Conservation (phyloP, 371 early-diverging fungal genomes). For the Mucor sp. region DNA sequence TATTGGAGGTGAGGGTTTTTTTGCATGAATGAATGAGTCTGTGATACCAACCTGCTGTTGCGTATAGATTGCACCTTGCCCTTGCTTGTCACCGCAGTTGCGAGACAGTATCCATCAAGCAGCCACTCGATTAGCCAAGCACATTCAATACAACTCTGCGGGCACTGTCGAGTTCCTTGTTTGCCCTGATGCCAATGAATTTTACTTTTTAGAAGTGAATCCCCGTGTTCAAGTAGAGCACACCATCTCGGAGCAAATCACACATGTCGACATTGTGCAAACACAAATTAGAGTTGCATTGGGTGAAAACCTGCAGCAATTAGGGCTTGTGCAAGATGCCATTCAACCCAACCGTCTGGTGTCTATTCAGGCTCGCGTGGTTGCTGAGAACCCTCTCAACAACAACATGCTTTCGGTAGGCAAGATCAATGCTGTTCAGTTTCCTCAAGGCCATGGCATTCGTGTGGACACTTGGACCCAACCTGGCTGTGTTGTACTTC, state of each 20-base stretch:
- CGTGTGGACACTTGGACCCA: constrained; percentile 50
- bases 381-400: constrained; percentile 44
- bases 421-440: constrained; percentile 23
- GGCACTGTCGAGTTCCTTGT: constrained; percentile 89
- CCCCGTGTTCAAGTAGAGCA: constrained; percentile 38
- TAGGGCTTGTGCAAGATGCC: constrained; percentile 19
- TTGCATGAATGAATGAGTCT: neutral
- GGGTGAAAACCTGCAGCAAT: constrained; percentile 23
- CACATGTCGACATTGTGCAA: constrained; percentile 77
- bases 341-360: constrained; percentile 22
- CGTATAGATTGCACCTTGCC: constrained; percentile 41
- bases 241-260: constrained; percentile 87
- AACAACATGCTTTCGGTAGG: constrained; percentile 46
- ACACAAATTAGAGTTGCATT: constrained; percentile 39
- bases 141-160: constrained; percentile 40
- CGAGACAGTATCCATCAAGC: constrained; percentile 30
- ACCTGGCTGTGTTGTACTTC: constrained; percentile 32
- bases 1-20: constrained; percentile 62
- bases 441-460: constrained; percentile 41
- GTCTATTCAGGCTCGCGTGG: constrained; percentile 47
- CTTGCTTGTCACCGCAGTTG: constrained; percentile 22
- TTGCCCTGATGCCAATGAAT: constrained; percentile 45
- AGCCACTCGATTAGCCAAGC: constrained; percentile 26
- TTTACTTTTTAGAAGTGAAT: constrained; percentile 28
- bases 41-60: too few species aligned